Percentiles rank a stretch among this genome's conserved stretches.
Evolutionary conservation across 306 rosid species (phyloP).

Genomic region (Casuarina glauca): DNA sequence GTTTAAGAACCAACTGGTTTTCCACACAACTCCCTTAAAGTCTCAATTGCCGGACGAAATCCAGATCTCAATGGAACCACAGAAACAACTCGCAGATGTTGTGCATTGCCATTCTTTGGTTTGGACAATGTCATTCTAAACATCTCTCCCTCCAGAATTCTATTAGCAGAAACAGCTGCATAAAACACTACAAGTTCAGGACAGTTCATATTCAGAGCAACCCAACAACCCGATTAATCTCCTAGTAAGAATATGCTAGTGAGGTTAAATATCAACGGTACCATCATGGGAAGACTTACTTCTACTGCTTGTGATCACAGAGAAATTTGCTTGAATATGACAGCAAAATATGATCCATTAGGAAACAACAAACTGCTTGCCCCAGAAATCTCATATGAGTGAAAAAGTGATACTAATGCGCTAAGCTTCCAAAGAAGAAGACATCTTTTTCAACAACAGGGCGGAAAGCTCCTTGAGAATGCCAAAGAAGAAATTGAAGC

Average conservation of each 20-base stretch:
- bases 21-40: constrained; percentile 45
- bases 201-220: background rate
- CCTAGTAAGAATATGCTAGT: too few species aligned
- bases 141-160: constrained; percentile 71
- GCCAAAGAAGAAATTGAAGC: background rate
- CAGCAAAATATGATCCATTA: background rate
- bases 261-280: background rate
- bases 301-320: background rate
- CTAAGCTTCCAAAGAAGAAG: background rate
- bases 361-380: background rate
- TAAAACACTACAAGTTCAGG: constrained; percentile 12
- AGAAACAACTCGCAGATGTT: constrained; percentile 42
- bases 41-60: constrained; percentile 57
- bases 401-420: background rate
- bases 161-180: constrained; percentile 43
- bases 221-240: background rate
- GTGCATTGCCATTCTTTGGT: constrained; percentile 58
- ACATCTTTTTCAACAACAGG: background rate
- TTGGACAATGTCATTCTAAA: constrained; percentile 52
- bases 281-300: background rate
- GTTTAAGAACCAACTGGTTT: constrained; percentile 26
- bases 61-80: constrained; percentile 50
- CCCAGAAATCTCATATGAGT: background rate
- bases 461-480: background rate
- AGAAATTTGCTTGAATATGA: background rate